Base-by-base conservation (phyloP, 2,329 filamentous ascomycete genomes). In the Huntiella moniliformis region DNA sequence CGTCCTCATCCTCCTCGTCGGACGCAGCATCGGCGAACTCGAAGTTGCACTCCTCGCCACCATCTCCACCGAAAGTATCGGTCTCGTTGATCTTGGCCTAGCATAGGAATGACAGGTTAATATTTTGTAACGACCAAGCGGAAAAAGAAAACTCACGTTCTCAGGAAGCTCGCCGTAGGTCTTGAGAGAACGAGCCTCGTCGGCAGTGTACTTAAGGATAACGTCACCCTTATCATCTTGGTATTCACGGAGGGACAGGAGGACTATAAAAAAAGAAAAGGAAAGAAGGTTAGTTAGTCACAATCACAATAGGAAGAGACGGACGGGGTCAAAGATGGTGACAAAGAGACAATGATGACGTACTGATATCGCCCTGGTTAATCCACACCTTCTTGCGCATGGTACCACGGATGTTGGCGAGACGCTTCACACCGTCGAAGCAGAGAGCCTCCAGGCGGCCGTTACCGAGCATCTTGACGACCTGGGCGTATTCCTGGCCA, bases 361-460 rank as follows among this genome's bases (percentile, higher is more conserved):
- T 50, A 50, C 48, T 52, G 62, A 94, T 94, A 63, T 94, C 85
- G 60, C 86, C 86, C 69, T 94, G 86, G 73, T 94, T 95, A 74
- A 95, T 95, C 86, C 86, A 95, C 65, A 96, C 91, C 76, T 98
- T 98, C 76, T 98, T 98, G 59, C 91, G 79, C 58, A 98, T 51
- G 46, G 49, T 52, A 46, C 51, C 51, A 33, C 51, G 51, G 51
- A 63, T 65, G 51, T 62, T 61, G 52, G 79, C 83, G 36, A 64
- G 74, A 51, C 85, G 79, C 63, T 86, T 86, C 54, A 81, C 78
- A 60, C 88, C 88, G 62, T 96, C 91, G 65, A 98, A 98, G 70
- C 88, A 96, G 56, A 86, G 60, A 50, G 86, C 86, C 65, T 94
- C 86, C 42, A 95, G 77, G 56, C 87, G 83, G 55, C 87, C 86